Percentiles rank a stretch among this genome's conserved stretches.
Evolutionary conservation across 2,329 filamentous ascomycete genomes (phyloP).

Genomic region (Cytospora piceae): DNA sequence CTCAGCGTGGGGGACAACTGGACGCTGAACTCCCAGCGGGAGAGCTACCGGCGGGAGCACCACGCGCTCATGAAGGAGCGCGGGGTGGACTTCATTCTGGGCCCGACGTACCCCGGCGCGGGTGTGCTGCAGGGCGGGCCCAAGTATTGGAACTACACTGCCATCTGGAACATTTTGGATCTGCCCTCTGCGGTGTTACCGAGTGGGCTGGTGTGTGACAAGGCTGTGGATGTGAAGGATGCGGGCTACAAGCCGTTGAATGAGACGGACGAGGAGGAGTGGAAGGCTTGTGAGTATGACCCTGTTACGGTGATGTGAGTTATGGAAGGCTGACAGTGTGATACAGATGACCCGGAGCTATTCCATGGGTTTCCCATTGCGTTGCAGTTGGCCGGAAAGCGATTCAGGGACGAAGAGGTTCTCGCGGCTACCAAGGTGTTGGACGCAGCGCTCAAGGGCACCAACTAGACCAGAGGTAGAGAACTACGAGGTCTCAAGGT

Average conservation of each 20-base stretch:
- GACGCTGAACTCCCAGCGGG: slow-evolving; percentile 18
- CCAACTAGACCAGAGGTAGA: neutral
- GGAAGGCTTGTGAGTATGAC: slow-evolving; percentile 24
- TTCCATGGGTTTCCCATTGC: slow-evolving; percentile 30
- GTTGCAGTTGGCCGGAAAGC: slow-evolving; percentile 29
- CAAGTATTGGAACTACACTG: slow-evolving; percentile 33
- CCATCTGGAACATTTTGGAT: slow-evolving; percentile 35
- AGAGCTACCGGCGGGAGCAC: slow-evolving; percentile 28
- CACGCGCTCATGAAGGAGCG: slow-evolving; percentile 26
- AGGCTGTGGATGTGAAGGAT: slow-evolving; percentile 18
- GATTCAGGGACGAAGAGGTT: slow-evolving; percentile 26
- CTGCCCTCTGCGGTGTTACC: slow-evolving; percentile 32
- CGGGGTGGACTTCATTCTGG: slow-evolving; percentile 30
- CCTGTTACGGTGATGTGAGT: neutral
- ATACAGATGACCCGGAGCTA: slow-evolving; percentile 24
- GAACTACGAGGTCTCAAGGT: neutral
- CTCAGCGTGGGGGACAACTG: slow-evolving; percentile 26
- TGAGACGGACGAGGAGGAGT: slow-evolving; percentile 22
- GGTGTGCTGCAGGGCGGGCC: slow-evolving; percentile 27
- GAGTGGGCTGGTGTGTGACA: slow-evolving; percentile 27
- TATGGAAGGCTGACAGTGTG: neutral
- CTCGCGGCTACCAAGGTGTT: slow-evolving; percentile 24
- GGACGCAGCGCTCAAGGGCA: slow-evolving; percentile 18
- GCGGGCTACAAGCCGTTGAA: slow-evolving; percentile 19
- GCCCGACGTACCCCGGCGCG: slow-evolving; percentile 27